These are phyloP conservation scores for Hypholoma sublateritium DNA, from an alignment of 768 basidiomycete genomes.

Conservation along the genomic window DNA sequence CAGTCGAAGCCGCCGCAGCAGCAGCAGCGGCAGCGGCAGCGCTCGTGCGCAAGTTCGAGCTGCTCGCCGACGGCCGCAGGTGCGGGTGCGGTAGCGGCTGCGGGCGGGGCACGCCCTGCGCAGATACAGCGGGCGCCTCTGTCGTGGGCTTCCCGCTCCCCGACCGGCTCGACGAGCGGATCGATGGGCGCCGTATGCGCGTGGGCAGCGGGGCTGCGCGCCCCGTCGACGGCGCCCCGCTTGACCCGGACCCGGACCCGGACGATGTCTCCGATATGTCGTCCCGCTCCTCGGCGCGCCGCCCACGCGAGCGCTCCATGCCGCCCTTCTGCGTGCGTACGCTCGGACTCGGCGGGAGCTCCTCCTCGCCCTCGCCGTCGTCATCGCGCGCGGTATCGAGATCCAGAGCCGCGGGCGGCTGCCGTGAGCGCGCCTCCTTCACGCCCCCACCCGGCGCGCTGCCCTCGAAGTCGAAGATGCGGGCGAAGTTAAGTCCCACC, in stretches of 20 bases:
- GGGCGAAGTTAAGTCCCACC: constrained; percentile 72
- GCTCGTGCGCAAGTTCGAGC: constrained; percentile 7
- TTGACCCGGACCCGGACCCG: constrained; percentile 15
- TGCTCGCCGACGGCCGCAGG: constrained; percentile 23
- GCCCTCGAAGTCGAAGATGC: constrained; percentile 72
- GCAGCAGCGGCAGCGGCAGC: constrained; percentile 9
- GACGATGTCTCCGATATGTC: constrained; percentile 19
- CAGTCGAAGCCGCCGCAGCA: constrained; percentile 15
- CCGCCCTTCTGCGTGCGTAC: constrained; percentile 9
- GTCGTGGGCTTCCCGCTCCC: constrained; percentile 23
- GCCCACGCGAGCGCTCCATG: constrained; percentile 8
- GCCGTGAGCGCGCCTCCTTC: constrained; percentile 16
- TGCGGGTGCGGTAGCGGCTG: constrained; percentile 48
- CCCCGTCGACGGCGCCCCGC: constrained; percentile 7
- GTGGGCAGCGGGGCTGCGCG: constrained; percentile 36
- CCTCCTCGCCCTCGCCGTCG: constrained; percentile 14
- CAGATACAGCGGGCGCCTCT: neutral
- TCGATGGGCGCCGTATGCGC: constrained; percentile 57
- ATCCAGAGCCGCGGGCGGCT: neutral
- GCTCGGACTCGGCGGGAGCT: neutral
- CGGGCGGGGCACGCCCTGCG: constrained; percentile 15
- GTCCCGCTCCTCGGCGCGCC: constrained; percentile 14
- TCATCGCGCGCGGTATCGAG: constrained; percentile 3
- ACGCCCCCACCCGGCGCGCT: constrained; percentile 21
- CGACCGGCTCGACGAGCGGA: constrained; percentile 42